Percentiles rank a stretch among this genome's conserved stretches.
These are phyloP conservation scores for Coemansia reversa DNA, from an alignment of 192 early-diverging fungal species.

Conservation along the genomic window DNA sequence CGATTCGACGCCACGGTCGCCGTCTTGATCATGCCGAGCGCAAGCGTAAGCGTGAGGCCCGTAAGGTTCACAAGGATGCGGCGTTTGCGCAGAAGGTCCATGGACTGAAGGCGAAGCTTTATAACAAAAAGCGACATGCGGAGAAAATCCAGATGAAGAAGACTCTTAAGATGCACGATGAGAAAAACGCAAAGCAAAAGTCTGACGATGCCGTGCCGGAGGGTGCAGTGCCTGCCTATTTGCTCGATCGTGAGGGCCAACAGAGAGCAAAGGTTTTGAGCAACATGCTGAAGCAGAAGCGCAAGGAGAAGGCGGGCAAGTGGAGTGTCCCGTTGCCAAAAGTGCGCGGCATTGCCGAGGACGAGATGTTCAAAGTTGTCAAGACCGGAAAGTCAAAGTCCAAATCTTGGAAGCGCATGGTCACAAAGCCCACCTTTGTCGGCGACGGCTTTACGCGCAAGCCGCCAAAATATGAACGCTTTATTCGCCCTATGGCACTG, in stretches of 20 bases:
- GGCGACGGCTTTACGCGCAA: slow-evolving; percentile 99
- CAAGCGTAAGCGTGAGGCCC: slow-evolving; percentile 95
- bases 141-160: slow-evolving; percentile 99
- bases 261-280: slow-evolving; percentile 94
- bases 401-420: slow-evolving; percentile 98
- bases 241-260: slow-evolving; percentile 97
- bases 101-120: slow-evolving; percentile 96
- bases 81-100: slow-evolving; percentile 94
- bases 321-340: slow-evolving; percentile 97
- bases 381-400: slow-evolving; percentile 91
- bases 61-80: slow-evolving; percentile 88
- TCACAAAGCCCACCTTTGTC: slow-evolving; percentile 99
- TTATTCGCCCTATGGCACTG: slow-evolving; percentile 95
- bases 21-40: slow-evolving; percentile 92
- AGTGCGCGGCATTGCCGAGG: slow-evolving; percentile 98
- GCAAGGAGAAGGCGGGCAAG: slow-evolving; percentile 99
- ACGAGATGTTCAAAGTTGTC: slow-evolving; percentile 98
- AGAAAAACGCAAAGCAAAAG: slow-evolving; percentile 94
- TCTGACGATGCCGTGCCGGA: slow-evolving; percentile 84
- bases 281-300: slow-evolving; percentile 99
- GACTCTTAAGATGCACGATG: slow-evolving; percentile 98
- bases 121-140: slow-evolving; percentile 96
- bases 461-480: slow-evolving; percentile 98
- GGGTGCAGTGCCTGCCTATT: slow-evolving; percentile 95
- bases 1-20: slow-evolving; percentile 95